These are phyloP conservation scores for Periglandula ipomoeae DNA, from an alignment of 2,329 filamentous ascomycete genomes.

Conservation along the genomic window DNA sequence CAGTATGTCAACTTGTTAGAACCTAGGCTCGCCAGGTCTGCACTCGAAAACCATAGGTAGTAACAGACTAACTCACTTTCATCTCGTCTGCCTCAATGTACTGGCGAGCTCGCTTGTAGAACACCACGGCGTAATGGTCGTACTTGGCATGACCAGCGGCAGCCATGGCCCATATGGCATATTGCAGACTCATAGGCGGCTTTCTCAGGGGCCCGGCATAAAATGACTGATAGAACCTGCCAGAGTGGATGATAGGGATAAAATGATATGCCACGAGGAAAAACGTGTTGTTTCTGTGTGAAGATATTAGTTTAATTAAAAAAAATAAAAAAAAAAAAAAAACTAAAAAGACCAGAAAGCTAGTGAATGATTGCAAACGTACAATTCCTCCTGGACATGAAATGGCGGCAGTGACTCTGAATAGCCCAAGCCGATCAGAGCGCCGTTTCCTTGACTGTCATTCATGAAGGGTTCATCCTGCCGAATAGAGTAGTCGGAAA, in stretches of 20 bases:
- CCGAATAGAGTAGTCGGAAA: slow-evolving; percentile 12
- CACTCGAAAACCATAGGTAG: too few species aligned
- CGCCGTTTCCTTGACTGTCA: slow-evolving; percentile 7
- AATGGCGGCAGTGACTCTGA: slow-evolving; percentile 73
- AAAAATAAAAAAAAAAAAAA: slow-evolving; percentile 7
- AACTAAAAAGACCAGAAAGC: neutral
- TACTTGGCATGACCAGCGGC: slow-evolving; percentile 67
- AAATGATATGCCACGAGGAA: slow-evolving; percentile 67
- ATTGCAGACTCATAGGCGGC: slow-evolving; percentile 74
- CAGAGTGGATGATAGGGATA: slow-evolving; percentile 68
- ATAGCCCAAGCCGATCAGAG: slow-evolving; percentile 67
- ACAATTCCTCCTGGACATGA: slow-evolving; percentile 78
- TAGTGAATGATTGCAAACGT: slow-evolving; percentile 21
- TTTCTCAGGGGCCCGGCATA: slow-evolving; percentile 63
- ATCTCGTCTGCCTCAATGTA: slow-evolving; percentile 81
- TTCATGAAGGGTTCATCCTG: slow-evolving; percentile 9
- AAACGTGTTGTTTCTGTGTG: slow-evolving; percentile 57
- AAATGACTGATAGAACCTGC: slow-evolving; percentile 65
- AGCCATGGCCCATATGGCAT: slow-evolving; percentile 80
- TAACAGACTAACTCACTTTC: slow-evolving; percentile 51
- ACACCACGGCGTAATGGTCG: slow-evolving; percentile 59
- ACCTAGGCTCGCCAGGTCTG: too few species aligned
- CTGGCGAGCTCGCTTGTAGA: slow-evolving; percentile 73
- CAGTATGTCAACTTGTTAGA: too few species aligned
- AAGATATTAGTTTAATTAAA: too few species aligned